Evolutionary conservation across 352 stramenopile genomes (phyloP), one percentile per base, ranked within the genome.

Genomic region (Phytophthora meadii): DNA sequence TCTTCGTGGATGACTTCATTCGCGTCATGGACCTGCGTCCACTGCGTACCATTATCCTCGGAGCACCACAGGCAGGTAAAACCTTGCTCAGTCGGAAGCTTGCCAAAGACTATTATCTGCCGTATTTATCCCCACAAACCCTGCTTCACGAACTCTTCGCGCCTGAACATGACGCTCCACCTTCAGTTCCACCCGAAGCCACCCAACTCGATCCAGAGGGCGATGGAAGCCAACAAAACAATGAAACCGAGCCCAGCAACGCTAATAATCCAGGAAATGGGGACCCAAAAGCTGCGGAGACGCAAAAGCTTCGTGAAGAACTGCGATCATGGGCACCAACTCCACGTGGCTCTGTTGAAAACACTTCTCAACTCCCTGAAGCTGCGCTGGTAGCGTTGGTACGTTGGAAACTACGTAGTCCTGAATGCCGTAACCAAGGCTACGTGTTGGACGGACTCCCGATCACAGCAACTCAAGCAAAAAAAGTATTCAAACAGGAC

Each of bases 371-470:
- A 15, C 64, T 88, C 9, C 73, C 74, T 11, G 75, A 81, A 24
- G 63, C 77, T 36, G 62, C 74, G 0, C 45, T 88, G 17, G 59
- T 90, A 5, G 62, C 77, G 4, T 54, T 91, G 27, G 45, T 96
- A 24, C 76, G 84, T 32, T 94, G 85, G 81, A 92, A 92, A 54
- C 67, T 95, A 7, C 56, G 71, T 19, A 75, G 63, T 28, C 60
- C 82, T 0, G 52, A 62, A 48, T 94, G 84, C 37, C 84, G 79
- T 6, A 95, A 94, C 70, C 88, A 95, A 45, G 88, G 88, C 3
- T 96, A 90, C 49, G 88, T 96, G 17, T 66, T 95, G 7, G 87
- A 95, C 36, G 87, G 84, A 0, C 41, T 92, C 2, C 82, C 87
- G 2, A 59, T 74, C 14, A 80, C 77, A 3, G 62, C 77, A 15